A percentile compares a stretch with the other conserved stretches of the same genome.
These are phyloP conservation scores for Plasmodium yoelii DNA, from an alignment of 169 alveolate species.

Conservation along the genomic window DNA sequence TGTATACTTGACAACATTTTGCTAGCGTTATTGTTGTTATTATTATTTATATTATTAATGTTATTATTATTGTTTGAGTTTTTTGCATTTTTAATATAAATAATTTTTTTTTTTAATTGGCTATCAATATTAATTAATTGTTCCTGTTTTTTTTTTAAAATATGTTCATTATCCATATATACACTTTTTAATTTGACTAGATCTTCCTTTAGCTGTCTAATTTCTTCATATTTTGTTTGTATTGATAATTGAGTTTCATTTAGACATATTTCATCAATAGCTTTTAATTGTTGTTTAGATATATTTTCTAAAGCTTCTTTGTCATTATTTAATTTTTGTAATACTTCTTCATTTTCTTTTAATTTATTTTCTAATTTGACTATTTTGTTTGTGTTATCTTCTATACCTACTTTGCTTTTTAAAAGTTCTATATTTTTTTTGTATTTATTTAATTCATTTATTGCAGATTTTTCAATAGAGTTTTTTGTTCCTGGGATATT, in stretches of 20 bases:
- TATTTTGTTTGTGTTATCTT: conserved; percentile 68
- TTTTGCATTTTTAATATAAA: conserved; percentile 42
- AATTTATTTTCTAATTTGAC: conserved; percentile 61
- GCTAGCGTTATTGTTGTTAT: conserved; percentile 9
- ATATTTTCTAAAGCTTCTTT: conserved; percentile 61
- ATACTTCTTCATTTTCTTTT: conserved; percentile 69
- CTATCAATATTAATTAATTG: conserved; percentile 56
- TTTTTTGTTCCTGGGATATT: conserved; percentile 27
- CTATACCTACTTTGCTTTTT: conserved; percentile 69
- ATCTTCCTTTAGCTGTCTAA: conserved; percentile 61
- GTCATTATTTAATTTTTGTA: conserved; percentile 67
- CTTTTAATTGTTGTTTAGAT: conserved; percentile 65
- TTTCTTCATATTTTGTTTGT: conserved; percentile 75
- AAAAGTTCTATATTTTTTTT: conserved; percentile 61
- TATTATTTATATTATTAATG: conserved; percentile 18
- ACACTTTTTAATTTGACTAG: conserved; percentile 40
- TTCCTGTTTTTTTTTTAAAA: conserved; percentile 65
- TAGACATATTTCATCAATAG: conserved; percentile 68
- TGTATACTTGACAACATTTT: conserved; percentile 37
- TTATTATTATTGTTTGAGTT: neutral
- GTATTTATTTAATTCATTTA: conserved; percentile 59
- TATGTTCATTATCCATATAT: conserved; percentile 54
- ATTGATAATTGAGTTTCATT: conserved; percentile 69
- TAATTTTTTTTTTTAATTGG: conserved; percentile 61
- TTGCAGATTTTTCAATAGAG: conserved; percentile 63